phyloP scores from a whole-genome alignment of 306 rosid species.

The Luffa acutangula region DNA sequence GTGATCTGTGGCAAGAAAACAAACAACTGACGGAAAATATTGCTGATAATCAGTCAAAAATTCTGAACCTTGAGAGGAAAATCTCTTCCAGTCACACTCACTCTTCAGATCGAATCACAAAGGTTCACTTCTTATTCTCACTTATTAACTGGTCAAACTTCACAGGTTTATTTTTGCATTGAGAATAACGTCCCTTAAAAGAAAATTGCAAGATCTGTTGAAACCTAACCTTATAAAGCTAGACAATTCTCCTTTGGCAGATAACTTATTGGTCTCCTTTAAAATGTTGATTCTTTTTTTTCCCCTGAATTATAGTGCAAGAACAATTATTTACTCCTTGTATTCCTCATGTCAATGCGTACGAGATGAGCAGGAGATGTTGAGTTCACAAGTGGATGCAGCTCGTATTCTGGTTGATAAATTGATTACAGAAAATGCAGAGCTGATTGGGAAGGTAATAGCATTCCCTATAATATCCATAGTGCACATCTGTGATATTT shows the following conservation, averaged over 20 bases:
- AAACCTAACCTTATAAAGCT: background rate
- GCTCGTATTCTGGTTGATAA: conserved; percentile 53
- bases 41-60: conserved; percentile 48
- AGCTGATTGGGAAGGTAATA: conserved; percentile 84
- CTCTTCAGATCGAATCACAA: conserved; percentile 30
- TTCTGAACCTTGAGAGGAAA: conserved; percentile 40
- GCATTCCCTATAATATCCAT: background rate
- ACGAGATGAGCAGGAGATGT: conserved; percentile 32
- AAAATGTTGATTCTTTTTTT: background rate
- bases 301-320: background rate
- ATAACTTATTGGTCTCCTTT: background rate
- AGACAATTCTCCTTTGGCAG: background rate
- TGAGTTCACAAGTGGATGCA: conserved; percentile 66
- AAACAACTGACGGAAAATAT: conserved; percentile 43
- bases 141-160: background rate
- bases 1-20: conserved; percentile 51
- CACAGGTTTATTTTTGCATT: background rate
- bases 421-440: conserved; percentile 65
- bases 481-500: background rate
- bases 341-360: conserved; percentile 14
- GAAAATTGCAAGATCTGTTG: background rate
- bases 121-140: conserved; percentile 37
- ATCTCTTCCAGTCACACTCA: conserved; percentile 21
- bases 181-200: background rate
- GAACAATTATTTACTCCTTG: background rate